Evolutionary conservation across 2,329 filamentous ascomycete species (phyloP).

Genomic region (Monosporascus ibericus): DNA sequence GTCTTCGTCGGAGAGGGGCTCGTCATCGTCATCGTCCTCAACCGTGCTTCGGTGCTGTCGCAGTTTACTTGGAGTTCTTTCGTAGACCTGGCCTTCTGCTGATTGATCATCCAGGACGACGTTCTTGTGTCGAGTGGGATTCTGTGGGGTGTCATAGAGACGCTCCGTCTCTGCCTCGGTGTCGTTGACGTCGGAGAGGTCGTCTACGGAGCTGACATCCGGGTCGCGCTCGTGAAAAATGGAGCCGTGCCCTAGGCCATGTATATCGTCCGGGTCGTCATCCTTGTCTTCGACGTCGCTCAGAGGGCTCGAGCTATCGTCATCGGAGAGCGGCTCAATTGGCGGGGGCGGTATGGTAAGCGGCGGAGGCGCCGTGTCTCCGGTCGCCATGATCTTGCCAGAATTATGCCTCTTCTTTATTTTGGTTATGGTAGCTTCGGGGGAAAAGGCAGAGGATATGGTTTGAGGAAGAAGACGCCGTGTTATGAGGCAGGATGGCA

Average conservation of each 20-base stretch:
- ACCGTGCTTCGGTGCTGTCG: conserved; percentile 32
- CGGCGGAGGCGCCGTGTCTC: conserved; percentile 41
- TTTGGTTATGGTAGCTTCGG: not conserved
- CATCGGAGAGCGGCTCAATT: conserved; percentile 41
- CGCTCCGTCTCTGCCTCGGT: conserved; percentile 93
- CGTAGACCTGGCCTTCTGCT: conserved; percentile 48
- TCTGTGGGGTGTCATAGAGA: conserved; percentile 80
- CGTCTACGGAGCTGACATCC: conserved; percentile 37
- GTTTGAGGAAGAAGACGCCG: not conserved
- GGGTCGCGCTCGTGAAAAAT: conserved; percentile 17
- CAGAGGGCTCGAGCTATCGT: conserved; percentile 79
- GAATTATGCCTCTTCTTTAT: not conserved
- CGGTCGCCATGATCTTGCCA: conserved; percentile 41
- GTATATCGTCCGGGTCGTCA: conserved; percentile 59
- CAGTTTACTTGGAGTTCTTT: conserved; percentile 72
- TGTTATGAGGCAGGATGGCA: not conserved
- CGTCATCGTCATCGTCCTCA: conserved; percentile 31
- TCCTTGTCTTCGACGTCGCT: conserved; percentile 86
- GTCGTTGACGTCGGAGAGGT: conserved; percentile 55
- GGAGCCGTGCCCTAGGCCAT: conserved; percentile 29
- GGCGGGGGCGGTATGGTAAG: conserved; percentile 43
- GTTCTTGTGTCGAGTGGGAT: conserved; percentile 50
- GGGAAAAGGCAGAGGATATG: not conserved
- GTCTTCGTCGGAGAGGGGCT: conserved; percentile 27
- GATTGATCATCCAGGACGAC: conserved; percentile 53